Conservation (phyloP, 257 asterid species). For the Agastache rugosa region DNA sequence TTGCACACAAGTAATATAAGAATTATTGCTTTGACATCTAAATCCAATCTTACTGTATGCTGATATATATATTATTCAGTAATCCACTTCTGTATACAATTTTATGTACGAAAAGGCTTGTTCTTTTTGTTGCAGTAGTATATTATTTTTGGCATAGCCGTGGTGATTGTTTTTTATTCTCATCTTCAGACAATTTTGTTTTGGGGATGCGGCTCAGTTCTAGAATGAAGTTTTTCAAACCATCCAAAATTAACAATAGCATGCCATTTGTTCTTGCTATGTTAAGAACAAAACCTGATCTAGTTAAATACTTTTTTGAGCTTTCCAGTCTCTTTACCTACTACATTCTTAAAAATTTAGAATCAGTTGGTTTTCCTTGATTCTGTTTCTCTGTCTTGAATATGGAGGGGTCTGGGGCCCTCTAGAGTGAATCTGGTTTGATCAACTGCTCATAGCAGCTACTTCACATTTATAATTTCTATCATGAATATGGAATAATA, state of each 20-base stretch:
- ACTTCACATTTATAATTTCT: not conserved
- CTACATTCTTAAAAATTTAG: not conserved
- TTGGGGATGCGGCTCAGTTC: not conserved
- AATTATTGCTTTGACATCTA: not conserved
- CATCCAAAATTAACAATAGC: slow-evolving; percentile 9
- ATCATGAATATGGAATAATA: slow-evolving; percentile 1
- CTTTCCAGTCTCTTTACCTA: not conserved
- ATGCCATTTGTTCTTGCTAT: not conserved
- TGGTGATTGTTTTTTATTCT: not conserved
- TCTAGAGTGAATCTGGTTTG: not conserved
- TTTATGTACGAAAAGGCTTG: not conserved
- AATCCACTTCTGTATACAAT: not conserved
- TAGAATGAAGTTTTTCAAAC: slow-evolving; percentile 6
- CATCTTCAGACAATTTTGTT: not conserved
- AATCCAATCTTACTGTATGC: slow-evolving; percentile 15
- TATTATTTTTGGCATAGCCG: too few relatives aligned
- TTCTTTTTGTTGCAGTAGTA: not conserved
- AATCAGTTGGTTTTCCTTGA: not conserved
- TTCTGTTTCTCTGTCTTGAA: not conserved
- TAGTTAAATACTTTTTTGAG: not conserved
- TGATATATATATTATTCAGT: slow-evolving; percentile 17
- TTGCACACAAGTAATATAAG: slow-evolving; percentile 8
- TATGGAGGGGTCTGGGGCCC: not conserved
- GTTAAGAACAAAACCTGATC: not conserved
- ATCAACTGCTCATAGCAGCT: not conserved